phyloP scores from a whole-genome alignment of 805 yeast genomes.

The Kazachstania taianensis region DNA sequence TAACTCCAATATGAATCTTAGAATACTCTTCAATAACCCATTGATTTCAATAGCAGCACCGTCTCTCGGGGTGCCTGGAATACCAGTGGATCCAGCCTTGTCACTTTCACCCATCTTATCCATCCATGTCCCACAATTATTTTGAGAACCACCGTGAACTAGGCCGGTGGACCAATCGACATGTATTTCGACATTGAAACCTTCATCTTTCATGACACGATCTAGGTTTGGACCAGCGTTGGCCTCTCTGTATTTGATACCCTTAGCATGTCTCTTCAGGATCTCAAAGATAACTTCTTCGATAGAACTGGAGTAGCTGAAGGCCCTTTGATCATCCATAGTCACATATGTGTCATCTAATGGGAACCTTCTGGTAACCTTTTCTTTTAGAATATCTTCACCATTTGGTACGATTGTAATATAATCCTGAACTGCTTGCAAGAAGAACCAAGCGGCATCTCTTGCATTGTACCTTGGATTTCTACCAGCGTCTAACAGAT shows the following conservation, averaged over 20 bases:
- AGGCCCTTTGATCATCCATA: slow-evolving; percentile 64
- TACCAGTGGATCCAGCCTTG: slow-evolving; percentile 75
- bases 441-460: slow-evolving; percentile 94
- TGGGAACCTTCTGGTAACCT: slow-evolving; percentile 78
- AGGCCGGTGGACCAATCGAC: slow-evolving; percentile 90
- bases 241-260: slow-evolving; percentile 83
- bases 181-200: slow-evolving; percentile 70
- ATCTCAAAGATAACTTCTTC: slow-evolving; percentile 77
- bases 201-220: slow-evolving; percentile 85
- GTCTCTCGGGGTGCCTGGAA: slow-evolving; percentile 95
- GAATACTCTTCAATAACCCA: slow-evolving; percentile 74
- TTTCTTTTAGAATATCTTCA: slow-evolving; percentile 50
- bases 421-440: slow-evolving; percentile 84
- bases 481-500: slow-evolving; percentile 81
- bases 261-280: slow-evolving; percentile 77
- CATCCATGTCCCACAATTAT: slow-evolving; percentile 98
- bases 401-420: slow-evolving; percentile 61
- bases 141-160: slow-evolving; percentile 83
- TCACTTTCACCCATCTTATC: slow-evolving; percentile 97
- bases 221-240: slow-evolving; percentile 87
- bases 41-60: slow-evolving; percentile 93
- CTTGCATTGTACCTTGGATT: slow-evolving; percentile 93
- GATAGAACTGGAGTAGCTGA: slow-evolving; percentile 56
- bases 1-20: slow-evolving; percentile 67
- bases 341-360: slow-evolving; percentile 71